Percentiles rank a stretch among this genome's conserved stretches.
Evolutionary conservation across 179 eudicot species (phyloP).

Genomic region (Beta macrorhiza): DNA sequence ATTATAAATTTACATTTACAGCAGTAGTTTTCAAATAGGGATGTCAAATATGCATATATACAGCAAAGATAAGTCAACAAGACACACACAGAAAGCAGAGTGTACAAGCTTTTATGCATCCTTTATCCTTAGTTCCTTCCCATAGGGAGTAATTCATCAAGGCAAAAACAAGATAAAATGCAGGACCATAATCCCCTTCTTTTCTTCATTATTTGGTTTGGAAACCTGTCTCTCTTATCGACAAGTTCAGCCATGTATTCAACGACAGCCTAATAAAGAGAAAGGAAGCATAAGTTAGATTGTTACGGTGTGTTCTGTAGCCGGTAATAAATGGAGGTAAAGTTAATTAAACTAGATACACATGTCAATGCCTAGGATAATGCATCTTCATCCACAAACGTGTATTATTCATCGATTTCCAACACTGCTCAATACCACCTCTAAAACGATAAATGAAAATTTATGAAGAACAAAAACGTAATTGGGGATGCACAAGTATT

Average conservation of each 20-base stretch:
- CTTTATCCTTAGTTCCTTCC: conserved; percentile 2
- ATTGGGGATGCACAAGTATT: no score
- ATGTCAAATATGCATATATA: conserved; percentile 17
- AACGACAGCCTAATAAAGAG: conserved; percentile 20
- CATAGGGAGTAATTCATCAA: conserved; percentile 16
- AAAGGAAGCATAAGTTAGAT: conserved; percentile 12
- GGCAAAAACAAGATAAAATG: conserved; percentile 37
- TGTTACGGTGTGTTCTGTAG: no score
- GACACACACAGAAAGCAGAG: background rate
- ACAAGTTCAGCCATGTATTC: conserved; percentile 27
- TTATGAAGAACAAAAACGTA: no score
- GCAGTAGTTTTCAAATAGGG: background rate
- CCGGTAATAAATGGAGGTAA: no score
- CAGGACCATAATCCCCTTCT: conserved; percentile 34
- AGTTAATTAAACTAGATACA: no score
- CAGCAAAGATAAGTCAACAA: conserved; percentile 19
- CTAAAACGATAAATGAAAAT: no score
- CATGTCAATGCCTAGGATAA: no score
- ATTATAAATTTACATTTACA: conserved; percentile 19
- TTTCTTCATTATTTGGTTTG: conserved; percentile 12
- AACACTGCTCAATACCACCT: no score
- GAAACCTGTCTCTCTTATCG: conserved; percentile 6
- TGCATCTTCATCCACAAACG: no score
- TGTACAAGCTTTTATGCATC: background rate
- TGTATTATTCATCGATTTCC: no score